These are phyloP conservation scores for Tardiomyces digboiensis DNA, from an alignment of 1,139 yeast species.

Conservation along the genomic window DNA sequence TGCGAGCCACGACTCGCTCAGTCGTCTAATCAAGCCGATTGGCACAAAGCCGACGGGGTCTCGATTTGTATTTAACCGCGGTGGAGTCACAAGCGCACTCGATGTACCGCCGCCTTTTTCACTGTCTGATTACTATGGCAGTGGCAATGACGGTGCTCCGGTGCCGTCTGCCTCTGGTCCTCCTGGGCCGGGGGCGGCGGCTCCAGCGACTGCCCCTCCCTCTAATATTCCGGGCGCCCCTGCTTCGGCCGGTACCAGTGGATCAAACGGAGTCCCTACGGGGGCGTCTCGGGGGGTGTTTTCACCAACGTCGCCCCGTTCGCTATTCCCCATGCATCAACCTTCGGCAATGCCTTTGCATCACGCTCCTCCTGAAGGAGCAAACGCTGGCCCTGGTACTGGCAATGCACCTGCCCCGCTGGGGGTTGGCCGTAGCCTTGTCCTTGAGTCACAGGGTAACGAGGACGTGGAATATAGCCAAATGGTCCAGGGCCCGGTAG, in stretches of 20 bases:
- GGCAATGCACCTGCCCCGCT: too few relatives aligned
- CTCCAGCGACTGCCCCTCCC: background rate
- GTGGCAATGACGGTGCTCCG: background rate
- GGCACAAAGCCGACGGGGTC: background rate
- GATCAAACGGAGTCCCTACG: too few relatives aligned
- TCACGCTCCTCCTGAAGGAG: background rate
- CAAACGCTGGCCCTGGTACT: background rate
- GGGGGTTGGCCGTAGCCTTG: conserved; percentile 6
- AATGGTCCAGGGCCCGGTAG: conserved; percentile 23
- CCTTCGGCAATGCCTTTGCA: conserved; percentile 12
- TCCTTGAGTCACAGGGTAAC: conserved; percentile 22
- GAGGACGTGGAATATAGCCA: conserved; percentile 23
- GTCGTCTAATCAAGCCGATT: background rate
- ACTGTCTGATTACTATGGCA: background rate
- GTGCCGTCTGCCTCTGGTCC: background rate
- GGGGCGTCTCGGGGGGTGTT: too few relatives aligned
- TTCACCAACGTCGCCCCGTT: conserved; percentile 22
- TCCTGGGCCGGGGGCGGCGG: background rate
- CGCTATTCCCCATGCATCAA: conserved; percentile 11
- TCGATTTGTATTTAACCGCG: background rate
- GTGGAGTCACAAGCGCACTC: background rate
- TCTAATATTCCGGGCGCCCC: background rate
- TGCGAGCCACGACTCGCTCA: conserved; percentile 1
- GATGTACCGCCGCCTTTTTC: background rate
- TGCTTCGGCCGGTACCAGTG: too few relatives aligned